These are phyloP conservation scores for Cetraspora pellucida DNA, from an alignment of 192 early-diverging fungal genomes.

Conservation along the genomic window DNA sequence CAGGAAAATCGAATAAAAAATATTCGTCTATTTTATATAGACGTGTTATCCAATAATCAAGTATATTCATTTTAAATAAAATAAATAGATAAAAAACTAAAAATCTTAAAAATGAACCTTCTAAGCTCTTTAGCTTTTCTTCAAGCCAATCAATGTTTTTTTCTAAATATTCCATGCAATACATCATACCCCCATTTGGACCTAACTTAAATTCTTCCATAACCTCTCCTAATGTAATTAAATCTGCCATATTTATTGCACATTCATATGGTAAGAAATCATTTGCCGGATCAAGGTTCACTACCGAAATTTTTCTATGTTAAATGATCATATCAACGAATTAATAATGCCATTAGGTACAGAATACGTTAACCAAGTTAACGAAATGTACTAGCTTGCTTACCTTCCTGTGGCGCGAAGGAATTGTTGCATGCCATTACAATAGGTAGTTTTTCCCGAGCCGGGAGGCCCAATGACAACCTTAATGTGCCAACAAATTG, in stretches of 20 bases:
- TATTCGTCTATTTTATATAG: slow-evolving; percentile 71
- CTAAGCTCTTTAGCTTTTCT: slow-evolving; percentile 66
- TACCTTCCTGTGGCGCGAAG: slow-evolving; percentile 73
- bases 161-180: slow-evolving; percentile 91
- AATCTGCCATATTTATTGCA: slow-evolving; percentile 79
- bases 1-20: slow-evolving; percentile 95
- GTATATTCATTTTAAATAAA: not conserved
- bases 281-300: slow-evolving; percentile 99
- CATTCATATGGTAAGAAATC: slow-evolving; percentile 85
- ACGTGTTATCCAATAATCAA: not conserved
- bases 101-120: slow-evolving; percentile 37
- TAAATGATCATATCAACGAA: not conserved
- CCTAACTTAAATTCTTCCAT: slow-evolving; percentile 89
- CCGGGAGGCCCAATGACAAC: slow-evolving; percentile 94
- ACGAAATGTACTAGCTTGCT: not conserved
- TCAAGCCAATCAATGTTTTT: slow-evolving; percentile 93
- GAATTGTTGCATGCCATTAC: slow-evolving; percentile 87
- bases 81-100: not conserved
- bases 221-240: slow-evolving; percentile 92
- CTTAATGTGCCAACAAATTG: slow-evolving; percentile 42
- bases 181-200: slow-evolving; percentile 96
- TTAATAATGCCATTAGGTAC: not conserved
- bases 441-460: slow-evolving; percentile 96
- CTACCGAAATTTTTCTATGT: slow-evolving; percentile 72
- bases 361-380: not conserved